phyloP scores from a whole-genome alignment of 331 rosid species.

The Rosa hybrid region DNA sequence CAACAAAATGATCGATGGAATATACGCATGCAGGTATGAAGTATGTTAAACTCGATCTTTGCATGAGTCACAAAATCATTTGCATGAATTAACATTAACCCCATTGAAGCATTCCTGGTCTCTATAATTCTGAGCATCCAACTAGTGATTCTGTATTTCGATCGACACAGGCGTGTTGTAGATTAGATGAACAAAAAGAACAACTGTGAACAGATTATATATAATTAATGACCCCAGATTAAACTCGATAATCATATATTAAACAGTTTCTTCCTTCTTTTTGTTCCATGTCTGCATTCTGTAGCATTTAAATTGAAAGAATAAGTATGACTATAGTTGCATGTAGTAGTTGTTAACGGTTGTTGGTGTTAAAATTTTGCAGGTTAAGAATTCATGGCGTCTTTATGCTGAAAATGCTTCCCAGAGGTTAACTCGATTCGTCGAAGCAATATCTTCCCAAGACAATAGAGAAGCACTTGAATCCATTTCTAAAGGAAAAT shows the following conservation, averaged over 20 bases:
- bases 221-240: background rate
- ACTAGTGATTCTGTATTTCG: background rate
- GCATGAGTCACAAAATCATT: background rate
- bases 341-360: background rate
- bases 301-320: background rate
- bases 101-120: background rate
- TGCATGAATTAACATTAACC: background rate
- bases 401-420: slow-evolving; percentile 49
- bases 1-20: background rate
- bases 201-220: background rate
- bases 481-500: slow-evolving; percentile 41
- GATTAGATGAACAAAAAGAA: background rate
- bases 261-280: background rate
- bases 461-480: slow-evolving; percentile 35
- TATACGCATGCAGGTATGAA: background rate
- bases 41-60: background rate
- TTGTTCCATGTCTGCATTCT: background rate
- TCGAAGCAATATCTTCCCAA: slow-evolving; percentile 48
- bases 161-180: background rate
- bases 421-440: slow-evolving; percentile 45
- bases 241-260: background rate
- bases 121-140: background rate
- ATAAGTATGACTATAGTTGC: background rate
- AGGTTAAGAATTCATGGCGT: slow-evolving; percentile 49
- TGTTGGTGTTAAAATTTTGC: background rate